Evolutionary conservation across 148 eudicot genomes (phyloP), one percentile per base, ranked within the genome.

Genomic region (Diospyros kaki): DNA sequence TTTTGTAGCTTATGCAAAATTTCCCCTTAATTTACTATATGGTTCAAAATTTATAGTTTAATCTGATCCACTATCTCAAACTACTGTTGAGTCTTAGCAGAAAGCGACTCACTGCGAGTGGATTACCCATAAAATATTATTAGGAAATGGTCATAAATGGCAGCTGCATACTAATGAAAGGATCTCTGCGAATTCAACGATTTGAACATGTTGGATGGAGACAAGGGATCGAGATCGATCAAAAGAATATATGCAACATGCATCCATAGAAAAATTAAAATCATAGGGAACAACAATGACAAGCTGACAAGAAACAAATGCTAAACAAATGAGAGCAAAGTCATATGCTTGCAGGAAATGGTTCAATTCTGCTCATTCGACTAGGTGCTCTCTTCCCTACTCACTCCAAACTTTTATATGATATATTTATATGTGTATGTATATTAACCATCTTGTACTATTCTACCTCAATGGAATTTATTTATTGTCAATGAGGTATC

Each of bases 101-200:
- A 61, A 61, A 61, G 11, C 5, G 64, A 61, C 64, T 28, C 64
- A 61, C 8, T 62, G 28, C 28, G 28, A 28, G 28, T 28, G 28
- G 28, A 28, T 62, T 40, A 64, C n/a, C 67, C 67, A 41, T 45
- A 44, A 28, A 64, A 64, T 64, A 15, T 5, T 64, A 40, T 14
- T 41, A 28, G 48, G 45, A 48, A 48, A 41, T 62, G 67, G 67
- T 50, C 75, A 17, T 61, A 43, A 42, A 6, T 15, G 74, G 44
- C 67, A 17, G 40, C 67, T 28, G 56, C 45, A 73, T 60, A 0
- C 58, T 45, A 73, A n/a, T 14, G 13, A 2, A 4, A 72, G 64
- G 64, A 28, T 73, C 48, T 73, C 60, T 73, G 38, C 9, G 40
- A 52, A 63, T 63, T 64, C 76, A 73, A 73, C 58, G 69, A 73